Evolutionary conservation across 2,329 filamentous ascomycete species (phyloP), one percentile per base, ranked within the genome.

Genomic region (Fusarium gaditjirri): DNA sequence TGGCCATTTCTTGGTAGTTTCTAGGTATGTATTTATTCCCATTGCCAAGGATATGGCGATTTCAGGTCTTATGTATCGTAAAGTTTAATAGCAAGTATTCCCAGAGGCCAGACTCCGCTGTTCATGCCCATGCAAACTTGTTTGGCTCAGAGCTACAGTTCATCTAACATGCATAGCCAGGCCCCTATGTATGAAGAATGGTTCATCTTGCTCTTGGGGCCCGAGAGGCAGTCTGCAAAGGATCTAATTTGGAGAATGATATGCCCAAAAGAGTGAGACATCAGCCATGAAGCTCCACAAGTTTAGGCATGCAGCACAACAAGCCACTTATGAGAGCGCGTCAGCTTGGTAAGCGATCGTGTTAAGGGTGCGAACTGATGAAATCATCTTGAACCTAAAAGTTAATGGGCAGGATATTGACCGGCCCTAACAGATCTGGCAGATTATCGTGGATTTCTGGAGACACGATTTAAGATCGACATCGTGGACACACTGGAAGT

Each of bases 311-410:
- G 38, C 50, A 50, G 38, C 38, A 50, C 19, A 41, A 43, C 17
- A 47, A 35, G 39, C 33, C 50, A 61, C 57, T 42, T 43, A 31
- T n/a, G 41, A 42, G 35, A 29, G 21, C 27, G 36, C 36, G 43
- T 66, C 38, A 54, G n/a, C 47, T 55, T 54, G 54, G 27, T 52
- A 53, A 68, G 41, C 39, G 25, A 39, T 19, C 29, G 16, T 55
- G 25, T 17, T 13, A 36, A 56, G 35, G 49, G 61, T 63, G 43
- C 42, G 21, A 56, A 25, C 39, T 33, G 33, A 72, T 70, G 61
- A 66, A 61, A 57, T 72, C 70, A 73, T 60, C 21, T 46, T 54
- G 35, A 57, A 71, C 61, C 52, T 52, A 56, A 71, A 69, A 36
- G 43, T 38, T 46, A n/a, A 36, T 49, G 21, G 27, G 53, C 25